phyloP scores from a whole-genome alignment of 164 flowering plant species.

The Magnolia officinalis region DNA sequence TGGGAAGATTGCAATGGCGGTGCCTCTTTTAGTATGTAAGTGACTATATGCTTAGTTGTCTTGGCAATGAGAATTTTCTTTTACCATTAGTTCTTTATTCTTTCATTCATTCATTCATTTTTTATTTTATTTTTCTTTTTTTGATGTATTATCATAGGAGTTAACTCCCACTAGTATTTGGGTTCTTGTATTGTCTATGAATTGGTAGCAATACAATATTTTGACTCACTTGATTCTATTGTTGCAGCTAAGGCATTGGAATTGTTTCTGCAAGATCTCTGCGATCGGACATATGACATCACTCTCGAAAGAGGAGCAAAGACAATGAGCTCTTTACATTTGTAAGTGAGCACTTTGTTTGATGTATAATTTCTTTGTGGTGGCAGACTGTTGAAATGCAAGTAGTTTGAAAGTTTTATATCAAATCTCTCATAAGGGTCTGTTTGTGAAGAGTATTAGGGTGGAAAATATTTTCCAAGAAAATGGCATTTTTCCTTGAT shows the following conservation, averaged over 20 bases:
- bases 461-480: too few relatives aligned
- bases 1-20: constrained; percentile 22
- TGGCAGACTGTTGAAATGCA: neutral
- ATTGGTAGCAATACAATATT: neutral
- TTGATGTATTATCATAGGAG: too few relatives aligned
- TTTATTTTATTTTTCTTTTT: too few relatives aligned
- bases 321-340: constrained; percentile 19
- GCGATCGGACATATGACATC: constrained; percentile 19
- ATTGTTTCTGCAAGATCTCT: constrained; percentile 21
- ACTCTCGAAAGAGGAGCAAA: constrained; percentile 23
- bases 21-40: constrained; percentile 22
- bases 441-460: too few relatives aligned
- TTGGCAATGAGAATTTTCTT: neutral
- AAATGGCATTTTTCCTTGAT: too few relatives aligned
- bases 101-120: too few relatives aligned
- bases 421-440: too few relatives aligned
- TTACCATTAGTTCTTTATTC: neutral
- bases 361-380: neutral
- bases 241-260: constrained; percentile 19
- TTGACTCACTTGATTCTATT: neutral
- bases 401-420: too few relatives aligned
- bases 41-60: neutral
- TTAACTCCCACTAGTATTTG: too few relatives aligned
- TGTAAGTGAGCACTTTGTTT: constrained; percentile 13
- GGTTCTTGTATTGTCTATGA: too few relatives aligned